Conservation (phyloP, 257 asterid species). For the Lithospermum erythrorhizon region DNA sequence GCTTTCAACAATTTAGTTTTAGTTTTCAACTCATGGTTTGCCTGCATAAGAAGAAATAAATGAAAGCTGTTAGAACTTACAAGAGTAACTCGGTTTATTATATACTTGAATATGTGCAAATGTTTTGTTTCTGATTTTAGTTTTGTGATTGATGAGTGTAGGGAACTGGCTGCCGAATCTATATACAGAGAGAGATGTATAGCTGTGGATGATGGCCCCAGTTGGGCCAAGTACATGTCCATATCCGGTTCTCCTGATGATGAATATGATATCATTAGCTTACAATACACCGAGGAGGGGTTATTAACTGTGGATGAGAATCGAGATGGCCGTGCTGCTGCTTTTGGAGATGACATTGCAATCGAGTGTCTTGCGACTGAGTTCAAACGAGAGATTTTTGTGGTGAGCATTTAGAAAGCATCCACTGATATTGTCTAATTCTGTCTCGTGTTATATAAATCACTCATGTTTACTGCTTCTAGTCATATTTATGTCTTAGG, state of each 20-base stretch:
- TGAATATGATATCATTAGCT: constrained; percentile 75
- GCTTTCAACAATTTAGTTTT: no score
- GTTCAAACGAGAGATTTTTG: constrained; percentile 85
- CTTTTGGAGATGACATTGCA: constrained; percentile 95
- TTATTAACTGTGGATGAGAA: constrained; percentile 76
- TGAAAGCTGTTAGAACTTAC: neutral
- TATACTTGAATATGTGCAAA: neutral
- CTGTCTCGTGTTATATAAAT: no score
- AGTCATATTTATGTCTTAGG: neutral
- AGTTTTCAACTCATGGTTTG: neutral
- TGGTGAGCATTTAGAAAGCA: no score
- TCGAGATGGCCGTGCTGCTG: constrained; percentile 80
- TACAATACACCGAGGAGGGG: constrained; percentile 93
- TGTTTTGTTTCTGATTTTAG: constrained; percentile 17
- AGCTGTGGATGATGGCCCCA: constrained; percentile 69
- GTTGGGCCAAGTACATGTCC: constrained; percentile 96
- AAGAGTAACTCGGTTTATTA: neutral
- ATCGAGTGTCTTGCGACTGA: constrained; percentile 93
- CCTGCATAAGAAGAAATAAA: neutral
- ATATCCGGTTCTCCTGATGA: constrained; percentile 78
- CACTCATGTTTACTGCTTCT: neutral
- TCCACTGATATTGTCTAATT: no score
- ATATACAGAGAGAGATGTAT: constrained; percentile 85
- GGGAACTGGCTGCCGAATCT: constrained; percentile 88
- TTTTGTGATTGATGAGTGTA: constrained; percentile 31